Evolutionary conservation across 306 rosid species (phyloP), one percentile per base, ranked within the genome.

Genomic region (Prunus salicina): DNA sequence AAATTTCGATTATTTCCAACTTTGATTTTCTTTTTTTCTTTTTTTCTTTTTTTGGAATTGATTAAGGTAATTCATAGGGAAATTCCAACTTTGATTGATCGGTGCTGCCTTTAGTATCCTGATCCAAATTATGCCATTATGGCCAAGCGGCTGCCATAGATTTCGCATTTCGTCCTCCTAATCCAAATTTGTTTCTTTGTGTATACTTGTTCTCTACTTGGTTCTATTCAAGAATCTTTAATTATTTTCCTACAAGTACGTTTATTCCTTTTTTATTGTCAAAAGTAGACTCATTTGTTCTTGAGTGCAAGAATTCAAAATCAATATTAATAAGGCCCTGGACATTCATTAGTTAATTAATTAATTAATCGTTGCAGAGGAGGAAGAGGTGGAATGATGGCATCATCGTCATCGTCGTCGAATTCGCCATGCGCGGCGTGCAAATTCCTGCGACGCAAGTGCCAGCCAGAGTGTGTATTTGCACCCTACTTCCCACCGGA

Each of bases 401-500:
- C 90, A 9, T 84, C 91, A 11, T 74, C 76, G 8, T 68, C 91
- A 30, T 69, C 79, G 12, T 81, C 86, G 2, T 82, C 93, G 22
- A 87, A 73, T 69, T 89, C 97, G 12, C 97, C 98, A 15, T 95
- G 98, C 71, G 97, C 97, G 20, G 98, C 98, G 32, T 95, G 98
- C 82, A 95, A 95, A 86, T 95, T 95, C 66, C 89, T 95, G 55
- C 86, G 98, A 76, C 91, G 98, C 0, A 95, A 90, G 74, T 95
- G 98, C 78, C 98, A 92, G 75, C 92, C 95, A 8, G 97, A 95
- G 85, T 95, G 97, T 57, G 97, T 92, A 30, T 95, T 92, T 69
- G 97, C 97, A 22, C 98, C 98, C 0, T 95, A 95, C 73, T 95
- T 95, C 60, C 97, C 98, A 25, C 98, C 97, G 2, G 98, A 95